Base-by-base conservation (phyloP, 1,284 basidiomycete species). In the Leccinum variabile region DNA sequence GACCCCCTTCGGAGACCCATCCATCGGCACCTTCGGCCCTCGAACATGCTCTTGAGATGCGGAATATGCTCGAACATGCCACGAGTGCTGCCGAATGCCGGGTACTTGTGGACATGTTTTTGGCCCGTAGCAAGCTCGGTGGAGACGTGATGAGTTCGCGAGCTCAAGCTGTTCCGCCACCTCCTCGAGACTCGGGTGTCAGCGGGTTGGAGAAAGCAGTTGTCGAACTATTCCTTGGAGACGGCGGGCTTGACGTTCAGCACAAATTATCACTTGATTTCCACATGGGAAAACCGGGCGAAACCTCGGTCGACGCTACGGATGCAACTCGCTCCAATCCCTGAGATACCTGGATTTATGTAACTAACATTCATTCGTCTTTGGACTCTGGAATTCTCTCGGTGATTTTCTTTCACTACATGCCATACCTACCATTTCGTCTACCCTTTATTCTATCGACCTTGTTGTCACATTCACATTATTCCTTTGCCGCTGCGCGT, bases 31-130 rank as follows among this genome's bases (percentile, higher is more conserved):
- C 77, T 30, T 68, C 46, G n/a, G n/a, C 70, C 2, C 56, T 77
- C 13, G 74, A 79, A 52, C 77, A 87, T 62, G 82, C 88, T 37
- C 78, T 80, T 13, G 89, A 92, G 56, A 82, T 96, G 73, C 87
- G 89, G 30, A 79, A 81, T 28, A 79, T 92, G 60, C 78, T 95
- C n/a, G 78, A 84, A 28, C 82, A 80, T 59, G 92, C 94, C 16
- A 89, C 88, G 1, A 86, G 82, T 35, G 89, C 85, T 46, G 87
- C 90, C 64, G 94, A 96, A 78, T 95, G 93, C 72, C 89, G 91
- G 56, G 79, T 95, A 37, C 85, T 95, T 49, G 81, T 94, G 49
- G 89, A 92, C 67, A 90, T 93, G 79, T 90, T 92, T 75, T 79
- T 95, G 59, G 81, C 85, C 25, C 85, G 86, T 69, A 84, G 89